These are phyloP conservation scores for Sclerotinia minor DNA, from an alignment of 2,329 filamentous ascomycete species.

Conservation along the genomic window DNA sequence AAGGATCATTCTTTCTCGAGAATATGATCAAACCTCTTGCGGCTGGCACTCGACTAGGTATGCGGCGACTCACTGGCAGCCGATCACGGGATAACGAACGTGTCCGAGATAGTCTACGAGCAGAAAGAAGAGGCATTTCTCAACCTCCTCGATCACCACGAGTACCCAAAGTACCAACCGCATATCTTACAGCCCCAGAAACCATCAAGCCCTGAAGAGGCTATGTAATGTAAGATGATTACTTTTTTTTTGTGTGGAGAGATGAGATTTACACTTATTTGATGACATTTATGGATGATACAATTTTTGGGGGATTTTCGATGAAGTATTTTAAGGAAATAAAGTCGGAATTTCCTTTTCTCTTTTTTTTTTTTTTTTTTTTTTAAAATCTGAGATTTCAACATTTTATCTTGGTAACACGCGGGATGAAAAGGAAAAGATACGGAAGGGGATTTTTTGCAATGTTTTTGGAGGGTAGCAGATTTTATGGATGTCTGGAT, in stretches of 20 bases:
- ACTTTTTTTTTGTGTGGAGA: background rate
- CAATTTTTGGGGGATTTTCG: background rate
- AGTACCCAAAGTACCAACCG: conserved; percentile 41
- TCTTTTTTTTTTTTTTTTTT: background rate
- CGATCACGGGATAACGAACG: conserved; percentile 41
- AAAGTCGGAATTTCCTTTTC: background rate
- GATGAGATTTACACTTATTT: background rate
- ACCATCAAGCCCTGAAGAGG: conserved; percentile 29
- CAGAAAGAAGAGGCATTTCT: conserved; percentile 36
- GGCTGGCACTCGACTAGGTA: conserved; percentile 57
- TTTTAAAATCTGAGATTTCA: background rate
- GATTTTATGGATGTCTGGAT: background rate
- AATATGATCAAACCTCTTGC: conserved; percentile 61
- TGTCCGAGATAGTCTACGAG: conserved; percentile 38
- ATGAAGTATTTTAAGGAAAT: conserved; percentile 9
- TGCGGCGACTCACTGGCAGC: conserved; percentile 63
- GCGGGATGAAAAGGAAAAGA: background rate
- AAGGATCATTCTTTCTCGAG: conserved; percentile 56
- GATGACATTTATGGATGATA: background rate
- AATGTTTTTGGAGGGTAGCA: background rate
- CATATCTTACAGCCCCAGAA: conserved; percentile 35
- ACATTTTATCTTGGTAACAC: background rate
- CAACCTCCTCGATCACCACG: conserved; percentile 40
- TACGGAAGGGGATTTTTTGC: background rate
- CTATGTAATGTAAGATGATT: background rate